phyloP scores from a whole-genome alignment of 2,329 filamentous ascomycete genomes.

The Sordariomycetes sp. region DNA sequence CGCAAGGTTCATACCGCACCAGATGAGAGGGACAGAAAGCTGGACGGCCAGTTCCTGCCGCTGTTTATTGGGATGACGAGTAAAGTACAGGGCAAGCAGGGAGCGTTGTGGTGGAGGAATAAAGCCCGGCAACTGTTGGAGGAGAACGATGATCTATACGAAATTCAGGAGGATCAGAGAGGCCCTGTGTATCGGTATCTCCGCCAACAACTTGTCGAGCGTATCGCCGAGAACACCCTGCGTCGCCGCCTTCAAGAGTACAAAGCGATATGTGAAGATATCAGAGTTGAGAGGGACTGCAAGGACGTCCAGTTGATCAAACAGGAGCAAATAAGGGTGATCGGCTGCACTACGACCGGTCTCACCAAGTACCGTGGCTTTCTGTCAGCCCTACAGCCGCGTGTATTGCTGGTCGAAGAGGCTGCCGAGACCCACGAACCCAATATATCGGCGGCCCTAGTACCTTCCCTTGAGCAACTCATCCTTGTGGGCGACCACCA shows the following conservation, averaged over 20 bases:
- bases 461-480: constrained; percentile 42
- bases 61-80: constrained; percentile 1
- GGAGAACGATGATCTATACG: constrained; percentile 41
- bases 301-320: constrained; percentile 39
- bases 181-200: constrained; percentile 60
- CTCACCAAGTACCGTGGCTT: constrained; percentile 71
- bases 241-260: neutral
- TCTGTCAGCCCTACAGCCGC: constrained; percentile 56
- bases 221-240: neutral
- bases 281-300: neutral
- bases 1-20: constrained; percentile 1
- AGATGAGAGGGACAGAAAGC: constrained; percentile 36
- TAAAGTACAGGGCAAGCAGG: neutral
- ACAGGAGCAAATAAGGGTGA: constrained; percentile 33
- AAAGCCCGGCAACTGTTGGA: neutral
- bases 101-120: neutral
- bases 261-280: neutral
- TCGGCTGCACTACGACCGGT: constrained; percentile 69
- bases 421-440: constrained; percentile 68
- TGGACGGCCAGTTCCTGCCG: constrained; percentile 38
- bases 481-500: constrained; percentile 68
- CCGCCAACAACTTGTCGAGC: constrained; percentile 44
- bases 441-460: constrained; percentile 41
- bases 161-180: constrained; percentile 44
- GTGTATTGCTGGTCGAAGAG: constrained; percentile 67